Evolutionary conservation across 768 basidiomycete genomes (phyloP).

Genomic region (Neoboletus brunneissimus): DNA sequence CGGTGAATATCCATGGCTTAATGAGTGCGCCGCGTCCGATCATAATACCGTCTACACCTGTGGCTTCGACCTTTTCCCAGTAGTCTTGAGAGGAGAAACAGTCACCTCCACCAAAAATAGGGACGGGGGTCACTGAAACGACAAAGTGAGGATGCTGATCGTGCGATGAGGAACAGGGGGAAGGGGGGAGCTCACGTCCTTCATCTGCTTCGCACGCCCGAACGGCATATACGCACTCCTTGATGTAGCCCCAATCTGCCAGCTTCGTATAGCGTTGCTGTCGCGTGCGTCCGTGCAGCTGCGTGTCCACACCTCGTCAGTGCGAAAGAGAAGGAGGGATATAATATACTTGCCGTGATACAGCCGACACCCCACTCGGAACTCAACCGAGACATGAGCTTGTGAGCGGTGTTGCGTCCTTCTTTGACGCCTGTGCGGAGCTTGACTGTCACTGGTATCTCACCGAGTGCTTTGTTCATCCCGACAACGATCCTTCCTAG

Average conservation of each 20-base stretch:
- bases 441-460: slow-evolving; percentile 88
- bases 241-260: slow-evolving; percentile 95
- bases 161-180: background rate
- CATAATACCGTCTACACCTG: slow-evolving; percentile 94
- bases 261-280: slow-evolving; percentile 92
- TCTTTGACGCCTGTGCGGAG: slow-evolving; percentile 93
- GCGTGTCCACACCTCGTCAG: background rate
- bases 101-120: slow-evolving; percentile 96
- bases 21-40: slow-evolving; percentile 92
- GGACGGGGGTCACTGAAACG: slow-evolving; percentile 68
- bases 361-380: slow-evolving; percentile 47
- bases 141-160: background rate
- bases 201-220: slow-evolving; percentile 68
- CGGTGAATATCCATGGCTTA: slow-evolving; percentile 96
- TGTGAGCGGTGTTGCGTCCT: slow-evolving; percentile 81
- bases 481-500: slow-evolving; percentile 85
- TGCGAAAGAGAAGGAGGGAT: background rate
- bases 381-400: slow-evolving; percentile 79
- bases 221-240: slow-evolving; percentile 78
- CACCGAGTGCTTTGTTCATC: slow-evolving; percentile 88
- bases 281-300: slow-evolving; percentile 95
- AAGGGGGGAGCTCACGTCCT: slow-evolving; percentile 49
- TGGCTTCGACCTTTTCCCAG: slow-evolving; percentile 69
- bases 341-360: slow-evolving; percentile 36
- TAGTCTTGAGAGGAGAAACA: slow-evolving; percentile 53